These are phyloP conservation scores for Closterium sp. DNA, from an alignment of 139 green algal species.

Conservation along the genomic window DNA sequence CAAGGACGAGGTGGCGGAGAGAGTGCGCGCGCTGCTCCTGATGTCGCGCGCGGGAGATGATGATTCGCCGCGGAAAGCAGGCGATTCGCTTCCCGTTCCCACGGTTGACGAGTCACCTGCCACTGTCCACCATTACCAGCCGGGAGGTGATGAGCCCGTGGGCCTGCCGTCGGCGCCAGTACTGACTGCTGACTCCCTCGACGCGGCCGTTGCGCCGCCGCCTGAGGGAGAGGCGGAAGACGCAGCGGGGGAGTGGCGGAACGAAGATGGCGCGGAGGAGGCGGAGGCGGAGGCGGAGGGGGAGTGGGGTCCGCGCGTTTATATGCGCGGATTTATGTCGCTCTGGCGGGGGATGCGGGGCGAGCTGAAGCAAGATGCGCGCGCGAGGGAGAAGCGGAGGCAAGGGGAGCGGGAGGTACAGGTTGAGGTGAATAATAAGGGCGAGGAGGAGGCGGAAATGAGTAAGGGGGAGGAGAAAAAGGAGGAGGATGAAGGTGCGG, in stretches of 20 bases:
- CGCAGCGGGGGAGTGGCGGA: background rate
- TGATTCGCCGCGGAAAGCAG: too few relatives aligned
- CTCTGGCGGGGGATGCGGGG: slow-evolving; percentile 16
- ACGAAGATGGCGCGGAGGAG: background rate
- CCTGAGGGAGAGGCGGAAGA: background rate
- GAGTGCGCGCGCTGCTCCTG: background rate
- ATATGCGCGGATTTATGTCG: slow-evolving; percentile 24
- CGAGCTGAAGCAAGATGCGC: slow-evolving; percentile 1
- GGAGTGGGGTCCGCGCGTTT: background rate
- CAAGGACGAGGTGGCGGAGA: background rate
- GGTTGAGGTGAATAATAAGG: background rate
- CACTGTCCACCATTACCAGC: too few relatives aligned
- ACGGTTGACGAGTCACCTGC: too few relatives aligned
- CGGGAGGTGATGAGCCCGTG: too few relatives aligned
- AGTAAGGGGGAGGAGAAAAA: background rate
- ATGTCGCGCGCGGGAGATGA: background rate
- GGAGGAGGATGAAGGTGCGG: background rate
- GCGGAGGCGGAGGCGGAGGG: background rate
- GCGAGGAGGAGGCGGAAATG: too few relatives aligned
- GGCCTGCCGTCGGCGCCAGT: background rate
- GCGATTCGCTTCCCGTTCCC: too few relatives aligned
- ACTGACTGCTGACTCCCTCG: background rate
- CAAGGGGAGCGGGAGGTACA: background rate
- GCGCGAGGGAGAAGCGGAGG: background rate
- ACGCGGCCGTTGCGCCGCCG: background rate